Evolutionary conservation across 805 yeast genomes (phyloP), one percentile per base, ranked within the genome.

Genomic region (Metschnikowia cubensis): DNA sequence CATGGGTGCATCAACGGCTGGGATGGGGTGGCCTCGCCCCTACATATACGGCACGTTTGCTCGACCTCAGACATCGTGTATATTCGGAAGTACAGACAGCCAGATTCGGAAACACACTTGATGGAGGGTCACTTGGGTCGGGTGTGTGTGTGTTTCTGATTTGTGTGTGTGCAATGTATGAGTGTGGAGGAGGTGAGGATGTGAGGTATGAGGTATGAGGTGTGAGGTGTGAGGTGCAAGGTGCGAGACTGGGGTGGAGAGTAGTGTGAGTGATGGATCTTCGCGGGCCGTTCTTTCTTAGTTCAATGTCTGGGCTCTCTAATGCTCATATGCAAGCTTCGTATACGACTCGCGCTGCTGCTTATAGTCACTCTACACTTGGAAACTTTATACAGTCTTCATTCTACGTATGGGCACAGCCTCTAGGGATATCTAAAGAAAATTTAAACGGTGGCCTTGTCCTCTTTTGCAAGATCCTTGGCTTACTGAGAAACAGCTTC

Each of bases 1-100:
- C 99, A 94, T 3, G 99, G 99, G 66, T 87, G 91, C 55, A 80
- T 85, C 42, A 94, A 72, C 3, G 97, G 97, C 55, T 87, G 89
- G 1, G 79, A 82, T 0, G 69, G 70, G 0, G 94, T 81, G n/a
- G 81, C 91, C 59, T 89, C 98, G 35, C 96, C 92, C 47, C 97
- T 85, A 64, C 99, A 94, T 42, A 94, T 91, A 52, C 99, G 85
- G 67, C 99, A 94, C 3, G 85, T 77, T 32, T 74, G 76, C 51
- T 77, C 85, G 7, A 47, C n/a, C 4, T 55, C 58, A 4, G 52
- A 32, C 58, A 54, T 54, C 10, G 35, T 34, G 22, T 6, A 14
- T 14, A 31, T 22, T 32, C 33, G 32, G 25, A 22, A 14, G 13
- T 3, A 7, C n/a, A 21, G 31, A 14, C 8, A 22, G 5, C 31